A percentile compares a stretch with the other conserved stretches of the same genome.
phyloP scores from a whole-genome alignment of 768 basidiomycete genomes.

The Boletus barrowsii region DNA sequence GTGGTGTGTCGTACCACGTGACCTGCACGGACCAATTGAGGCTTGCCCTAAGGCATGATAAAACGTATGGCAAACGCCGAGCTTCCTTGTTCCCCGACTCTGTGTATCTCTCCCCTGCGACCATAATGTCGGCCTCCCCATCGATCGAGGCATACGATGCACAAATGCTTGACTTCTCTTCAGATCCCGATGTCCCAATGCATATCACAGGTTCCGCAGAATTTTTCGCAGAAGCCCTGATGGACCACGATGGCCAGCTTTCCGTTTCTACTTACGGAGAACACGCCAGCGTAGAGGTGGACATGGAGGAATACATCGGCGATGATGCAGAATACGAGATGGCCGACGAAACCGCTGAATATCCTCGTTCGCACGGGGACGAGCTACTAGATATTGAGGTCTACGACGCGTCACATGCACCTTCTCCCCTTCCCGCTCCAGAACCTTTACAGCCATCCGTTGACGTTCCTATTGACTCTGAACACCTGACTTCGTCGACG shows the following conservation, averaged over 20 bases:
- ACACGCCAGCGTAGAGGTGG: slow-evolving; percentile 53
- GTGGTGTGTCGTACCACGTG: slow-evolving; percentile 19
- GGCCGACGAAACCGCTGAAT: slow-evolving; percentile 33
- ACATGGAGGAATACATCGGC: slow-evolving; percentile 56
- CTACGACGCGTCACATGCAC: slow-evolving; percentile 35
- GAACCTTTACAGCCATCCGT: slow-evolving; percentile 13
- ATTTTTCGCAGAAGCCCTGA: slow-evolving; percentile 49
- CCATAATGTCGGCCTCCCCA: slow-evolving; percentile 27
- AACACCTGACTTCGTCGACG: slow-evolving; percentile 1
- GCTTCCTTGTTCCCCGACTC: slow-evolving; percentile 10
- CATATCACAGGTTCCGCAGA: slow-evolving; percentile 43
- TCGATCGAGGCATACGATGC: slow-evolving; percentile 54
- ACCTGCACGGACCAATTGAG: slow-evolving; percentile 27
- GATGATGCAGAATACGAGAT: slow-evolving; percentile 50
- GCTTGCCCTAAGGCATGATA: slow-evolving; percentile 26
- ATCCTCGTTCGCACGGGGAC: slow-evolving; percentile 15
- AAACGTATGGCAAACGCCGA: slow-evolving; percentile 16
- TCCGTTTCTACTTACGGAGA: slow-evolving; percentile 26
- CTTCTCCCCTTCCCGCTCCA: slow-evolving; percentile 26
- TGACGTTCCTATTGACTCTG: slow-evolving; percentile 19
- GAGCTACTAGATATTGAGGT: slow-evolving; percentile 42
- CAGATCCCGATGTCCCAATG: slow-evolving; percentile 62
- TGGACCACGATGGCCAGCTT: slow-evolving; percentile 55
- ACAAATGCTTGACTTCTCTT: slow-evolving; percentile 59
- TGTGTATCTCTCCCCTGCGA: slow-evolving; percentile 13